A percentile compares a stretch with the other conserved stretches of the same genome.
These are phyloP conservation scores for Calonectria montana DNA, from an alignment of 2,329 filamentous ascomycete species.

Conservation along the genomic window DNA sequence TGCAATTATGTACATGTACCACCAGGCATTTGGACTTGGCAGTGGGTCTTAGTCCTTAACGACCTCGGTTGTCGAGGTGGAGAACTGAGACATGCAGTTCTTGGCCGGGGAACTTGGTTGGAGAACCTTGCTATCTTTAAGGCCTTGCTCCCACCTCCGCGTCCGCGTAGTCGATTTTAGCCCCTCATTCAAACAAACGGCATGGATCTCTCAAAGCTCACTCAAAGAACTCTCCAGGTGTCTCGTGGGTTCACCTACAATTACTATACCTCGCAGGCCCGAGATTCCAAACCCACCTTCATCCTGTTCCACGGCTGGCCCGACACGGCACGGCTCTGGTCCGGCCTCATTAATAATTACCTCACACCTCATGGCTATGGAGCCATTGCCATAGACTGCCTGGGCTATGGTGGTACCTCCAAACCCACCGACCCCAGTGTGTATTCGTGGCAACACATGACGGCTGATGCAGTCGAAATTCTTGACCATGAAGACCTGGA, in stretches of 20 bases:
- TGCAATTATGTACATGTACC: neutral
- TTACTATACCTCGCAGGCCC: slow-evolving; percentile 33
- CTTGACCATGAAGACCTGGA: neutral
- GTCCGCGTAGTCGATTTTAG: too few species aligned
- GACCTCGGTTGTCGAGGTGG: neutral
- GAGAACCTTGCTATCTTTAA: neutral
- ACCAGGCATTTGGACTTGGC: neutral
- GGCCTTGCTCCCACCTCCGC: neutral
- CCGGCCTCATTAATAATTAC: slow-evolving; percentile 41
- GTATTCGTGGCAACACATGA: slow-evolving; percentile 45
- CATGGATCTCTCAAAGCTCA: neutral
- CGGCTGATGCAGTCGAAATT: neutral
- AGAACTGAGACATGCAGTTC: neutral
- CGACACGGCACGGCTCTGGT: neutral
- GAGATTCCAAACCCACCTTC: slow-evolving; percentile 45
- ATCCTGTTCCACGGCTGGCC: slow-evolving; percentile 50
- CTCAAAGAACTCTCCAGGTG: neutral
- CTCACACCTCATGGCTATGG: slow-evolving; percentile 50
- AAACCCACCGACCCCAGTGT: slow-evolving; percentile 51
- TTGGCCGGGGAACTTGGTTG: neutral
- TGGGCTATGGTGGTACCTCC: slow-evolving; percentile 53
- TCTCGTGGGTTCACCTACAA: neutral
- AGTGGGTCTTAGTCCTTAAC: neutral
- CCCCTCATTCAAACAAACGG: neutral
- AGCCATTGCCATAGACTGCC: slow-evolving; percentile 51